These are phyloP conservation scores for Penicillium janthinellum DNA, from an alignment of 2,329 filamentous ascomycete species.

Conservation along the genomic window DNA sequence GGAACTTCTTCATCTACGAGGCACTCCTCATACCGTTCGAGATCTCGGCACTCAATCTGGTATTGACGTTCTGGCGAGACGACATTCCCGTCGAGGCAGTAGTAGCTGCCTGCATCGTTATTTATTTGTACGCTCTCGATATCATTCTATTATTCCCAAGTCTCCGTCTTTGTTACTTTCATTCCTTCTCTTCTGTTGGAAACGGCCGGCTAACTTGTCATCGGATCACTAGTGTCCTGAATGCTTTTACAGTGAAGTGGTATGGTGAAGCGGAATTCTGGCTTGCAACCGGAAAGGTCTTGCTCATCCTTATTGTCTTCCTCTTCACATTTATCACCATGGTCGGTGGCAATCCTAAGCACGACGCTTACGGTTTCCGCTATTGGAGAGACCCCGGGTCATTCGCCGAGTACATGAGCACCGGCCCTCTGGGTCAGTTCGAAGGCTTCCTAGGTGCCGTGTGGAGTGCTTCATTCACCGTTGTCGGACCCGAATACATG, in stretches of 20 bases:
- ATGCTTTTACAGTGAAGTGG: conserved; percentile 67
- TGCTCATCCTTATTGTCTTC: conserved; percentile 68
- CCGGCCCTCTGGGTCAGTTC: conserved; percentile 32
- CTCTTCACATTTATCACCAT: conserved; percentile 77
- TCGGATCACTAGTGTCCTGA: conserved; percentile 52
- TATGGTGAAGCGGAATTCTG: conserved; percentile 65
- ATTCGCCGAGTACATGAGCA: conserved; percentile 13
- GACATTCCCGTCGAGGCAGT: conserved; percentile 41
- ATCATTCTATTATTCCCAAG: not conserved
- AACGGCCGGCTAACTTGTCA: not conserved
- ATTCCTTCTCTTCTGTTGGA: not conserved
- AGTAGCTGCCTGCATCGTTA: conserved; percentile 26
- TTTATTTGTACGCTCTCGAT: conserved; percentile 10
- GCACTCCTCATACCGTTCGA: conserved; percentile 42
- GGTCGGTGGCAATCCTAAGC: conserved; percentile 73
- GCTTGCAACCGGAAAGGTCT: conserved; percentile 59
- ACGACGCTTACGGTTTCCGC: conserved; percentile 69
- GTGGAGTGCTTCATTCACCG: conserved; percentile 66
- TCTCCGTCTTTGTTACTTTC: not conserved
- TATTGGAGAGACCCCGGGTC: conserved; percentile 58
- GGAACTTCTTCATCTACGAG: conserved; percentile 50
- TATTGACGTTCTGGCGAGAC: conserved; percentile 43
- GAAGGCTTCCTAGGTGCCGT: conserved; percentile 64
- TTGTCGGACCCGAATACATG: conserved; percentile 66
- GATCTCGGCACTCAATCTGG: conserved; percentile 42